Evolutionary conservation across 371 early-diverging fungal species (phyloP).

Genomic region (Syncephalastrum contaminatum): DNA sequence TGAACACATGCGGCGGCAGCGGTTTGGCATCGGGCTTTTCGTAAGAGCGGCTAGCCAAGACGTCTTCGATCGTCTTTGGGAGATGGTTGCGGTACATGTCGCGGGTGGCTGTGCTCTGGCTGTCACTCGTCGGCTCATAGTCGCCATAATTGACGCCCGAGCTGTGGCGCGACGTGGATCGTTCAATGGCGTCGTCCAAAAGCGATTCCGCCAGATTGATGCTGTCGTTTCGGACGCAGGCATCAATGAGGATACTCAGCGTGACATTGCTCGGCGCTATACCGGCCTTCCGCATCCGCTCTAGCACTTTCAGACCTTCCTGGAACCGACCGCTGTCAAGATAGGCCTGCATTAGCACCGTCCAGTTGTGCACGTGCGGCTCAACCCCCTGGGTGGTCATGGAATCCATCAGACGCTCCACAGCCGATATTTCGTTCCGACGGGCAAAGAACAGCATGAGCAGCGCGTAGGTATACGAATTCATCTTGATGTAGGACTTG

Average conservation of each 20-base stretch:
- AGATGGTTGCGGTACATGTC: conserved; percentile 15
- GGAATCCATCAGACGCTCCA: conserved; percentile 33
- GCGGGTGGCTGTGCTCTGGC: conserved; percentile 2
- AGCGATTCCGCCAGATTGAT: conserved; percentile 30
- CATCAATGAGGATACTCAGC: conserved; percentile 27
- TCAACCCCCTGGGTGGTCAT: conserved; percentile 30
- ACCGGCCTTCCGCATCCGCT: conserved; percentile 34
- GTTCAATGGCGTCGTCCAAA: conserved; percentile 18
- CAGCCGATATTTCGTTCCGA: conserved; percentile 31
- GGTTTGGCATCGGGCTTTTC: not conserved
- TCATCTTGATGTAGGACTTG: conserved; percentile 23
- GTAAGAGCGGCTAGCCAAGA: conserved; percentile 18
- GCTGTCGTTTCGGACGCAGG: conserved; percentile 17
- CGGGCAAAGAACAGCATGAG: conserved; percentile 40
- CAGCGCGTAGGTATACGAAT: conserved; percentile 33
- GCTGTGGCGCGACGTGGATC: conserved; percentile 3
- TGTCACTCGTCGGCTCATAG: not conserved
- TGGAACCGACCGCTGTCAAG: conserved; percentile 18
- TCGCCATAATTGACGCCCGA: not conserved
- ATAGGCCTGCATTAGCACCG: conserved; percentile 42
- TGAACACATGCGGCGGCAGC: conserved; percentile 34
- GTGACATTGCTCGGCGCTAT: conserved; percentile 25
- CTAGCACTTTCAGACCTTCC: conserved; percentile 27
- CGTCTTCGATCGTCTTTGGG: conserved; percentile 33
- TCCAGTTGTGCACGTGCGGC: conserved; percentile 29